Evolutionary conservation across 441 rosid genomes (phyloP).

Genomic region (Corymbia calophylla): DNA sequence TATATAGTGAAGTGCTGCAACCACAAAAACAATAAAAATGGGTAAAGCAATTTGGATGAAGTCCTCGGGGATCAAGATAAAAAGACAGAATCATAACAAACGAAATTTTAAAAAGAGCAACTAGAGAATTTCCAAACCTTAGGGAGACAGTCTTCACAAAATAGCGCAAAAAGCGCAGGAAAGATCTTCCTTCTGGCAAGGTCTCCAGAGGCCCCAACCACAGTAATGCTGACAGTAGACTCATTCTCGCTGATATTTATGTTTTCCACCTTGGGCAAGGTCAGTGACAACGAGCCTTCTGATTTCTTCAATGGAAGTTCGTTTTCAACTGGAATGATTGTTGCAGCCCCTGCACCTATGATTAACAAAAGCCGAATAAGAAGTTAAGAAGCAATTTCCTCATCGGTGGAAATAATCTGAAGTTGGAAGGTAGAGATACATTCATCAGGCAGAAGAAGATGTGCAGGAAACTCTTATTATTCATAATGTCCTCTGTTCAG

Average conservation of each 20-base stretch:
- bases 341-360: background rate
- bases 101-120: background rate
- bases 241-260: background rate
- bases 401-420: background rate
- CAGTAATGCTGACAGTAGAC: background rate
- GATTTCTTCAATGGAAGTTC: background rate
- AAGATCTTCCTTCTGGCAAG: constrained; percentile 6
- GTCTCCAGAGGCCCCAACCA: constrained; percentile 1
- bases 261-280: background rate
- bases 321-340: background rate
- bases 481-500: background rate
- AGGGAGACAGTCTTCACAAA: background rate
- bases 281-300: background rate
- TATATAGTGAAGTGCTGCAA: constrained; percentile 79
- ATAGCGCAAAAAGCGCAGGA: background rate
- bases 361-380: background rate
- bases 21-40: background rate
- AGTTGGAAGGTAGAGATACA: background rate
- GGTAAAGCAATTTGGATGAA: background rate
- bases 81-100: background rate
- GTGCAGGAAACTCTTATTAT: background rate
- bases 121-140: background rate
- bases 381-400: background rate
- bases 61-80: background rate
- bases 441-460: background rate